Percentiles rank a stretch among this genome's conserved stretches.
phyloP scores from a whole-genome alignment of 179 eudicot species.

The Vitellaria paradoxa region DNA sequence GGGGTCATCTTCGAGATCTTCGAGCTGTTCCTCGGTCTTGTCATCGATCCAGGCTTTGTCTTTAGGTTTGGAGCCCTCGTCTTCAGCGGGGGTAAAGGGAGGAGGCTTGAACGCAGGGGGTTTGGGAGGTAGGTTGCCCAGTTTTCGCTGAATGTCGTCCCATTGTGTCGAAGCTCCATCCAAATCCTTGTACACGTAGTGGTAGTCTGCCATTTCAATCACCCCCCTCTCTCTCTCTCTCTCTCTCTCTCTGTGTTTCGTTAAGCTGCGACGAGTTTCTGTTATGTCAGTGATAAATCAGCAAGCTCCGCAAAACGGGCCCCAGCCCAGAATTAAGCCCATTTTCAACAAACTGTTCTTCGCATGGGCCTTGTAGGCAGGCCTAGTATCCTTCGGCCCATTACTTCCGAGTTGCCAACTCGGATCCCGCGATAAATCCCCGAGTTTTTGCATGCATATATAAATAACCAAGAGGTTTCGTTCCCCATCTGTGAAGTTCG shows the following conservation, averaged over 20 bases:
- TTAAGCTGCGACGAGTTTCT: not conserved
- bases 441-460: not conserved
- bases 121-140: constrained; percentile 73
- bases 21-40: constrained; percentile 77
- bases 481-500: not conserved
- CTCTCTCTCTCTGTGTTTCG: not conserved
- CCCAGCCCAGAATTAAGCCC: too few relatives aligned
- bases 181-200: constrained; percentile 77
- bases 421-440: not conserved
- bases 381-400: not conserved
- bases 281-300: not conserved
- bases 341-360: too few relatives aligned
- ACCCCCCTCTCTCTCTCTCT: not conserved
- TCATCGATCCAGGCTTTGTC: constrained; percentile 71
- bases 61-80: constrained; percentile 55
- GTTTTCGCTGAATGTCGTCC: constrained; percentile 85
- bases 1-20: constrained; percentile 78
- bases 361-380: not conserved
- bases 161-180: constrained; percentile 89
- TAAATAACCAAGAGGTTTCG: not conserved
- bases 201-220: constrained; percentile 57
- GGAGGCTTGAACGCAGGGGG: constrained; percentile 72
- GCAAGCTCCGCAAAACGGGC: too few relatives aligned
- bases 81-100: constrained; percentile 63
- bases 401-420: not conserved